Base-by-base conservation (phyloP, 306 rosid species). In the Trichosanthes truncata region DNA sequence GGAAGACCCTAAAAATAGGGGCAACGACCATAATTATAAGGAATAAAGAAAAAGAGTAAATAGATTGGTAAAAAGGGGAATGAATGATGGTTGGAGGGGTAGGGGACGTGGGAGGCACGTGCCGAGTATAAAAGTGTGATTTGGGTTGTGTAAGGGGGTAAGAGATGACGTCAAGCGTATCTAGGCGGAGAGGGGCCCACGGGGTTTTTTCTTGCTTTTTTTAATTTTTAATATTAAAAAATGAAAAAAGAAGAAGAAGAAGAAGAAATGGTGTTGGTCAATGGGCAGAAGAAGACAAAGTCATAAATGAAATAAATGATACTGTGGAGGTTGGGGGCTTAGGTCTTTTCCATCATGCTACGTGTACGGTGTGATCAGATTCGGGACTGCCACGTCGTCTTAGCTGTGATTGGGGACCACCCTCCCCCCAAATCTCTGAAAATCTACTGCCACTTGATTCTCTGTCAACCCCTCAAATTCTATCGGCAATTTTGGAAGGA, bases 131-230 rank as follows among this genome's bases (percentile, higher is more conserved):
- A 72, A 25, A 72, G 59, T 46, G 57, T 72, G 77, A 72, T 72
- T 72, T 72, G 77, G 77, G 56, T n/a, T n/a, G n/a, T n/a, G n/a
- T n/a, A n/a, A n/a, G 40, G 13, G 49, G 18, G 53, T 21, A 21
- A 73, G 77, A 23, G 77, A 73, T 73, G 77, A 73, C 77, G 77
- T 73, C 57, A 73, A 48, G 77, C 60, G 77, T 73, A 73, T 73
- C 77, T 73, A 73, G 57, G 8, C 14, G 60, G 26, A 26, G 76
- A 1, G 43, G 60, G 60, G 2, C 77, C 77, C 77, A 21, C 53
- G 0, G 9, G 0, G 55, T 13, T 13, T 21, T 36, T 36, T 65
- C 12, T n/a, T n/a, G n/a, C n/a, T n/a, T n/a, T n/a, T n/a, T n/a
- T n/a, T n/a, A n/a, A n/a, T n/a, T n/a, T n/a, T n/a, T n/a, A n/a